Base-by-base conservation (phyloP, 2,329 filamentous ascomycete species). In the Colletotrichum spaethianum region DNA sequence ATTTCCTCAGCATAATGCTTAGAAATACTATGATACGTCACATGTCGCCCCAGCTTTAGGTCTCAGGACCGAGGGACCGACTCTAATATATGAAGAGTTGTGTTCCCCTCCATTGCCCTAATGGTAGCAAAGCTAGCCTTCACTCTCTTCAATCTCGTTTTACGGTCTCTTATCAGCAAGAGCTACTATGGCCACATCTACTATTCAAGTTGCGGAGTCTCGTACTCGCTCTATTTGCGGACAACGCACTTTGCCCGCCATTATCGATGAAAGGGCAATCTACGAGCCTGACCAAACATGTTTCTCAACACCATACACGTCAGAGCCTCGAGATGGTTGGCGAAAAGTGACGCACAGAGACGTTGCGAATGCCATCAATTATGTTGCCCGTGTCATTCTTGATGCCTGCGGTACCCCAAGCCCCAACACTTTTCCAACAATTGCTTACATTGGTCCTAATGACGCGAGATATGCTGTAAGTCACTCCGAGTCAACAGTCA, bases 361-460 rank as follows among this genome's bases (percentile, higher is more conserved):
- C 46, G 80, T 80, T 23, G 82, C 83, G 55, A 83, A 84, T 42
- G 82, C 80, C 14, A 75, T 85, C 74, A 82, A 86, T 74, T 78
- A 78, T 18, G 75, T 80, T 20, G 82, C 83, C 16, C 80, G 78
- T 53, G 77, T 76, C 68, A 77, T 85, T 48, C 66, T 79, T 4
- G 69, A 75, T 8, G 76, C 65, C 1, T 78, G 76, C 18, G 80
- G 82, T 18, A 5, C 75, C 2, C 77, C 77, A 1, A 75, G 75
- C 0, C 77, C 76, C 69, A 68, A 76, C 63, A 64, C 75, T 1
- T 75, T 80, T 59, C 82, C 81, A 1, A 85, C 83, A 0, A 79
- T 87, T 31, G 83, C 83, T 2, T 88, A 86, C 75, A 81, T 87
- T 48, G 86, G 85, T 0, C 83, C 82, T 0, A 83, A 81, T 60